Base-by-base conservation (phyloP, 1,139 yeast genomes). In the Candida glucosophila region DNA sequence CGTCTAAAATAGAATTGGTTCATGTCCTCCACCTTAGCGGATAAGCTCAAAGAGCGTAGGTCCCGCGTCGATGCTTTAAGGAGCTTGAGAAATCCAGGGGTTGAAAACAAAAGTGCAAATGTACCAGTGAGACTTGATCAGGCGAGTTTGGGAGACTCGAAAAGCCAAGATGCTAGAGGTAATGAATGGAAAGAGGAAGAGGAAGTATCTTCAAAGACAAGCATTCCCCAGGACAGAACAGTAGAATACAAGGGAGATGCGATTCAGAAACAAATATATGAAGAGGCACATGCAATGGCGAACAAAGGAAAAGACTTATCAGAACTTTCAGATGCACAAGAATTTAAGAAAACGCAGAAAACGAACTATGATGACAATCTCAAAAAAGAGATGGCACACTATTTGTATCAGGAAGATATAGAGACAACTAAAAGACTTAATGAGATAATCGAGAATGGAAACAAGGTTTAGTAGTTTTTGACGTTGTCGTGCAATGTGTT, bases 401-500 rank as follows among this genome's bases (percentile, higher is more conserved):
- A 57, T 21, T 38, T 50, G 17, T 37, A 41, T 14, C 36, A 39
- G 27, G 68, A 67, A 6, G 40, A 45, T 17, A 22, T 32, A 5
- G 44, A 41, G 14, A 62, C 65, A 1, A 51, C 52, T 14, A 34
- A 35, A 20, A 62, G 53, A 4, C 33, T 61, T 14, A 45, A 46
- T 27, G 35, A 35, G 22, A 37, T 53, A 3, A 35, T 54, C 6
- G 58, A 46, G 25, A 43, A 42, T 23, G 44, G 40, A 31, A 46
- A 43, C 26, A 37, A 36, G 20, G 27, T 19, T 6, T 21, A 24
- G 14, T 22, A 22, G 15, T 19, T 12, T 17, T 22, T 15, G 14
- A 12, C 10, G 18, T n/a, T 8, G 18, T 16, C 18, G 18, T 16
- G 18, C 18, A 16, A 16, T 8, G 8, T 8, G n/a, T 8, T 8